phyloP scores from a whole-genome alignment of 192 early-diverging fungal species.

The Coemansia asiatica region DNA sequence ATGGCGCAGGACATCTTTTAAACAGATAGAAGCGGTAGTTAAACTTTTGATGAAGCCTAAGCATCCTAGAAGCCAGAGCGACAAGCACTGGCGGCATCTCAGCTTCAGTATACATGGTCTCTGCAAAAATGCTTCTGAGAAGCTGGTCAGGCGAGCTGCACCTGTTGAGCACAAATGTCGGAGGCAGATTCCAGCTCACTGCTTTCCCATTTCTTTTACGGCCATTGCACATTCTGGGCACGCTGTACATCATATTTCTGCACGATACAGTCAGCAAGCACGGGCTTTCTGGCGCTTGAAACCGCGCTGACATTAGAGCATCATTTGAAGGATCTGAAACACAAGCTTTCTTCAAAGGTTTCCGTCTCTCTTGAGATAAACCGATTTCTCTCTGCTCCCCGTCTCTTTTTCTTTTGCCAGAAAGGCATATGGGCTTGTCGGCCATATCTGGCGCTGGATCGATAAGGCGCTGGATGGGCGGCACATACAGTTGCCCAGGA shows the following conservation, averaged over 20 bases:
- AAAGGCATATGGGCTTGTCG: no score
- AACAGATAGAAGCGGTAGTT: conserved; percentile 51
- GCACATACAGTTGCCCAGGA: background rate
- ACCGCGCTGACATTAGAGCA: no score
- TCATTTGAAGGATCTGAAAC: no score
- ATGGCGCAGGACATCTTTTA: conserved; percentile 51
- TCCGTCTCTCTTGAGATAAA: no score
- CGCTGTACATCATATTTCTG: conserved; percentile 22
- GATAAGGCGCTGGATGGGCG: no score
- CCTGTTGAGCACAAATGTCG: conserved; percentile 27
- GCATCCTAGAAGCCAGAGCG: conserved; percentile 42
- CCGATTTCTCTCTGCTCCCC: no score
- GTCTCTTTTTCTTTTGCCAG: no score
- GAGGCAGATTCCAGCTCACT: conserved; percentile 18
- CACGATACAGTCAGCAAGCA: no score
- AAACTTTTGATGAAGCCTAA: conserved; percentile 43
- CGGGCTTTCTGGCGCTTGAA: no score
- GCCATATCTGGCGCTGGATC: no score
- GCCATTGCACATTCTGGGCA: conserved; percentile 8
- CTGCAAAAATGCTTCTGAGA: conserved; percentile 20
- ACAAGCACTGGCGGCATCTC: conserved; percentile 25
- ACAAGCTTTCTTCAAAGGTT: no score
- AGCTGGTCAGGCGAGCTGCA: conserved; percentile 10
- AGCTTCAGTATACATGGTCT: background rate
- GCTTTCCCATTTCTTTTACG: conserved; percentile 1